Conservation (phyloP, 2,329 filamentous ascomycete genomes). For the Pseudofabraea citricarpa region DNA sequence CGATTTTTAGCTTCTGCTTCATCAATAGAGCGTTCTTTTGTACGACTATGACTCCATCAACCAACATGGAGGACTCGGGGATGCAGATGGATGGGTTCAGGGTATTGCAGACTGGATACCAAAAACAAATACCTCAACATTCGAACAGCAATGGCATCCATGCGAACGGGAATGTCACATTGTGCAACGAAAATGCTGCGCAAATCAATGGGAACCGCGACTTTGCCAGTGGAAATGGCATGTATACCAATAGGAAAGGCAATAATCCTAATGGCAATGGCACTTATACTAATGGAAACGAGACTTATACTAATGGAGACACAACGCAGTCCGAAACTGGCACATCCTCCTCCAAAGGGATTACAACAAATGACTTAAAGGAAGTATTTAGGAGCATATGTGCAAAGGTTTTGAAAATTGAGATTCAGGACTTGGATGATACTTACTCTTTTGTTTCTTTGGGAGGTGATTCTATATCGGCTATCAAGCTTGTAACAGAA, state of each 20-base stretch:
- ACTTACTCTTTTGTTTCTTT: conserved; percentile 2
- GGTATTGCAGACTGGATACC: not conserved
- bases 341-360: not conserved
- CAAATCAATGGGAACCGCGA: not conserved
- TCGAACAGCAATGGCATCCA: not conserved
- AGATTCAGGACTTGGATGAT: not conserved
- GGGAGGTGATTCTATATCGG: conserved; percentile 2
- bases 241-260: not conserved
- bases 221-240: not conserved
- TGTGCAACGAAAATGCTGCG: not conserved
- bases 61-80: not conserved
- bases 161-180: not conserved
- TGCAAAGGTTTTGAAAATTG: conserved; percentile 1
- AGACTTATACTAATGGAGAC: not conserved
- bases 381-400: conserved; percentile 1
- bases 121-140: not conserved
- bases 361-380: not conserved
- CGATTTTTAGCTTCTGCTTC: not conserved
- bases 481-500: conserved; percentile 1
- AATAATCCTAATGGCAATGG: not conserved
- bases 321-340: not conserved
- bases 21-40: not conserved
- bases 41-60: not conserved
- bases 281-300: not conserved
- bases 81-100: not conserved